Base-by-base conservation (phyloP, 2,329 filamentous ascomycete species). In the Lachnellula arida region DNA sequence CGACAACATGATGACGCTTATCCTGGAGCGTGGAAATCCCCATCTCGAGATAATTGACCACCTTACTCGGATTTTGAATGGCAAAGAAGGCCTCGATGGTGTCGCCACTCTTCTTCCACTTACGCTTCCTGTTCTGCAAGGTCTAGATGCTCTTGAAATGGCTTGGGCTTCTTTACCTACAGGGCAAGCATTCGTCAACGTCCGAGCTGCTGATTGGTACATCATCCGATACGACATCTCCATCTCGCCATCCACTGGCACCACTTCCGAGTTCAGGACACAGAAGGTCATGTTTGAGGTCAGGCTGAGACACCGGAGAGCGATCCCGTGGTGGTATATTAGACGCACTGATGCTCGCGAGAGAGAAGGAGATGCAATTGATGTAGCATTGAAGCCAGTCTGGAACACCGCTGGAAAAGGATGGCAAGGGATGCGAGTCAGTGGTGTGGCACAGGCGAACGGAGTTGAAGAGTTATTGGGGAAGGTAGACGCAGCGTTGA, bases 101-200 rank as follows among this genome's bases (percentile, higher is more conserved):
- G 63, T 80, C 76, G 71, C 84, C 75, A 64, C 73, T 70, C 57
- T 84, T 66, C 73, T 89, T 28, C 78, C 79, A 1, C 70, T 78
- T 19, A 86, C 88, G 6, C 76, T 91, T 4, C 84, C 86, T 0
- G 72, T 90, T n/a, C 73, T 90, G 17, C 76, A 76, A 48, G 81
- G 78, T 1, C 72, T 92, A 2, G 78, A 84, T 58, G 72, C 74
- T 37, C 77, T 92, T 22, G 84, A 89, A 61, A 72, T 73, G 17
- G 70, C 73, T 1, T 85, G 84, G 79, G 71, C 46, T 25, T 44
- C 57, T 4, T 72, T 12, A 63, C 68, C 35, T 59, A 75, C 72
- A 11, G 75, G 75, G 35, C 74, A 77, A 51, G 73, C 85, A 11
- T 76, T 76, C 40, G 73, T 87, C 42, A 75, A 78, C 19, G 74